Evolutionary conservation across 805 yeast genomes (phyloP).

Genomic region (Candida michaelii): DNA sequence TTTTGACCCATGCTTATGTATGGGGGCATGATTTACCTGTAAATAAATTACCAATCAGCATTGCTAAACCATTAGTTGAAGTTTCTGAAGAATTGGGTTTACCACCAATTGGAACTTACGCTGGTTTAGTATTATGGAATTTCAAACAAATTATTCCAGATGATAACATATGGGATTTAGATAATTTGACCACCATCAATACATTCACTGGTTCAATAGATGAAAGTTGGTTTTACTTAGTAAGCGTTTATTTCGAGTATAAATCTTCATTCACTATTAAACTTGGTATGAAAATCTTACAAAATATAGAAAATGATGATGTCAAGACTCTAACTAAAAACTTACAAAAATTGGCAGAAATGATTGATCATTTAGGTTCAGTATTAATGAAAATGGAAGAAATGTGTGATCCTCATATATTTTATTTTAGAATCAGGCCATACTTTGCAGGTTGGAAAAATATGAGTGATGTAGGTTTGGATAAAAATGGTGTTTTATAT

Average conservation of each 20-base stretch:
- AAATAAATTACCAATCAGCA: conserved; percentile 61
- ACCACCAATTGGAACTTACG: conserved; percentile 87
- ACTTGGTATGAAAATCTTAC: conserved; percentile 67
- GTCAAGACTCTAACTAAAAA: conserved; percentile 38
- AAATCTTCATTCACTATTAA: conserved; percentile 72
- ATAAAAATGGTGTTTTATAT: conserved; percentile 68
- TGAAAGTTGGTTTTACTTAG: conserved; percentile 91
- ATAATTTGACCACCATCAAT: conserved; percentile 71
- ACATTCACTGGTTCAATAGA: conserved; percentile 90
- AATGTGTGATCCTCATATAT: conserved; percentile 91
- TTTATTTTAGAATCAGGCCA: conserved; percentile 84
- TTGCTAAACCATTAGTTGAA: conserved; percentile 69
- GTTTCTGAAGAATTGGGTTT: conserved; percentile 61
- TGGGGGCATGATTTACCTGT: conserved; percentile 74
- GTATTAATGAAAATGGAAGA: conserved; percentile 83
- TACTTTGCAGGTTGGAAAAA: conserved; percentile 93
- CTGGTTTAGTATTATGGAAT: conserved; percentile 88
- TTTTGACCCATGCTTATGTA: conserved; percentile 82
- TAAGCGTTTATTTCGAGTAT: conserved; percentile 82
- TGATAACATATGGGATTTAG: conserved; percentile 50
- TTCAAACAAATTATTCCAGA: conserved; percentile 60
- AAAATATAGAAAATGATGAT: conserved; percentile 50
- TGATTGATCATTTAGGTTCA: conserved; percentile 70
- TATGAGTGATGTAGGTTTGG: conserved; percentile 82
- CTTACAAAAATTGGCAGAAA: conserved; percentile 68